Conservation (phyloP, 139 green algal genomes). For the Ettlia oleoabundans region DNA sequence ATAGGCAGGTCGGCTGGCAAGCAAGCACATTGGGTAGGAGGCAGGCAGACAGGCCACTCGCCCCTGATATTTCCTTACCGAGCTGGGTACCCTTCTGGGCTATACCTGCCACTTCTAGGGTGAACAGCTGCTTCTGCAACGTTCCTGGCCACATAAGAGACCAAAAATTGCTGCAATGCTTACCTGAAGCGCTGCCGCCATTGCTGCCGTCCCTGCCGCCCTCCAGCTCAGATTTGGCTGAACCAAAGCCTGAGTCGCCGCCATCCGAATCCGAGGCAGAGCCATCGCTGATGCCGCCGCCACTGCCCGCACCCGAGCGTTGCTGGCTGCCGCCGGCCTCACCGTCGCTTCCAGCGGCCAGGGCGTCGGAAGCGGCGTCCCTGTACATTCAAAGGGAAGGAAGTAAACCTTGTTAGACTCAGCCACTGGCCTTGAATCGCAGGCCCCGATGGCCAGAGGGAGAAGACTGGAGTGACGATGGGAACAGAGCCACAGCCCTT, state of each 20-base stretch:
- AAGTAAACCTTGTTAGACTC: background rate
- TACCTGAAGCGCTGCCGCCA: background rate
- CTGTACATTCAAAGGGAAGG: background rate
- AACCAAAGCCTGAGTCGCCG: background rate
- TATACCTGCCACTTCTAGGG: background rate
- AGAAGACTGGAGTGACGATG: too few species aligned
- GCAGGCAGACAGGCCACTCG: background rate
- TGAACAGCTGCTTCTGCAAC: background rate
- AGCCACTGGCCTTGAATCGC: background rate
- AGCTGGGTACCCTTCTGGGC: background rate
- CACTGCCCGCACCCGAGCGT: background rate
- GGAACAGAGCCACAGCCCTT: background rate
- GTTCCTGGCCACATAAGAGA: background rate
- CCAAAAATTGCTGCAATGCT: background rate
- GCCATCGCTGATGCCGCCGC: background rate
- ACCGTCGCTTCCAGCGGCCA: background rate
- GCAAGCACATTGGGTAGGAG: background rate
- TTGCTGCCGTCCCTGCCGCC: background rate
- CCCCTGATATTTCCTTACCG: too few species aligned
- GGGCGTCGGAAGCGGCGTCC: slow-evolving; percentile 3
- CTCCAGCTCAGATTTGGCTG: background rate
- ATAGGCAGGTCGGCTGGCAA: background rate
- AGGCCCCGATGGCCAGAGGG: background rate
- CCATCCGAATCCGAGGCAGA: background rate
- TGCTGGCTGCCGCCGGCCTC: background rate